Base-by-base conservation (phyloP, 2,329 filamentous ascomycete genomes). In the Aspergillus sp. region DNA sequence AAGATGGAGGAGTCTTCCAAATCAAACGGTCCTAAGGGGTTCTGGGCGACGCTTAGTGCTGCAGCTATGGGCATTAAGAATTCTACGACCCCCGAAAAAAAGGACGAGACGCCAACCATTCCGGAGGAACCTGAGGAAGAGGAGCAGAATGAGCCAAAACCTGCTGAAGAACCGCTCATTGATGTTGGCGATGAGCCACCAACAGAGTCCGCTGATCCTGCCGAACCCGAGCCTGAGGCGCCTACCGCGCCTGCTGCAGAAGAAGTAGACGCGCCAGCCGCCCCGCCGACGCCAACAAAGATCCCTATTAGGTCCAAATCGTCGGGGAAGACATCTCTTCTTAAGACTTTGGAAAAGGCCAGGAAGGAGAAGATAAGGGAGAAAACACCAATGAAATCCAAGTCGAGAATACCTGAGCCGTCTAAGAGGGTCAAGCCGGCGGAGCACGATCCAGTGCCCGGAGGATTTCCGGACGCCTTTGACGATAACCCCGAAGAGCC, bases 401-500 rank as follows among this genome's bases (percentile, higher is more conserved):
- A 63, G 45, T 45, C 54, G 19, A 41, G 20, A 19, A 19, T 20
- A 17, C 33, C 33, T 5, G 61, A 61, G 43, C 60, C 27, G 54
- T 58, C 50, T 62, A 60, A 60, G 64, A 61, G 49, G 59, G 57
- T 33, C 70, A 60, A 66, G 66, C 58, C 19, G 64, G 62, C 9
- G 67, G 64, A 17, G n/a, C n/a, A 9, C 45, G 70, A 72, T 46
- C 63, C 65, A 25, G 68, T 81, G 5, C 80, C 81, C 38, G 81
- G 81, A 47, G 78, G 77, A 51, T 84, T 84, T 60, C 81, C 81
- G 20, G 69, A 71, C 43, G 75, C 60, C 9, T 65, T 77, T 53
- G 74, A 75, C 32, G 74, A 74, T 53, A 72, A 76, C 33, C 61
- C 52, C 33, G 50, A 55, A n/a, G 53, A 55, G 3, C 68, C 43